Base-by-base conservation (phyloP, 148 eudicot genomes). In the Linanthus parryae region DNA sequence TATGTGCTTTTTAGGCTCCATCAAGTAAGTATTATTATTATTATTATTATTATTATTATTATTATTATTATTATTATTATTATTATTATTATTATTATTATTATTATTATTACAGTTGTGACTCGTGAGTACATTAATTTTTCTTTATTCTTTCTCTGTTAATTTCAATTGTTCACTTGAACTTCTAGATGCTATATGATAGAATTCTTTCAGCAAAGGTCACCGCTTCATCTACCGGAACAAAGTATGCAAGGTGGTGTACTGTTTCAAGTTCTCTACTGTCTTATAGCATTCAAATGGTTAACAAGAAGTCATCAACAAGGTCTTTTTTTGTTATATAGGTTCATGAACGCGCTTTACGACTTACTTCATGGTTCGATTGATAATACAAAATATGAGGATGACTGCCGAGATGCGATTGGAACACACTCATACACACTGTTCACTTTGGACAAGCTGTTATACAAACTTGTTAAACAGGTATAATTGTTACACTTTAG, bases 401-500 rank as follows among this genome's bases (percentile, higher is more conserved):
- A 91, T 69, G 98, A 91, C 48, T 91, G 98, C 59, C 86, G 94
- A 46, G 81, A 94, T 47, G 75, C 77, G 28, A 77, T 87, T 67
- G 98, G 98, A 39, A 72, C 96, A 52, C 90, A 82, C 56, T 92
- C 98, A 5, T 92, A 83, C 62, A 40, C 80, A 54, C 84, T 92
- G 31, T 92, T 92, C 71, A 92, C 98, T 15, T 70, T 92, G 44
- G 96, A 87, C 83, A 92, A 87, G 69, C 81, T 87, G 58, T 78
- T 92, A 62, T 82, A 79, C 58, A 84, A 84, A 68, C 71, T 92
- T 22, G 79, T 82, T 58, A 92, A 92, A 69, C 95, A 83, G 98
- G 96, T 92, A 26, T 44, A 21, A 47, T 31, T 17, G 33, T 35
- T 15, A 52, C 8, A 30, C 22, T 11, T 19, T 20, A 9, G 16